These are phyloP conservation scores for Phalaenopsis hybrid DNA, from an alignment of 116 monocot species.

Conservation along the genomic window DNA sequence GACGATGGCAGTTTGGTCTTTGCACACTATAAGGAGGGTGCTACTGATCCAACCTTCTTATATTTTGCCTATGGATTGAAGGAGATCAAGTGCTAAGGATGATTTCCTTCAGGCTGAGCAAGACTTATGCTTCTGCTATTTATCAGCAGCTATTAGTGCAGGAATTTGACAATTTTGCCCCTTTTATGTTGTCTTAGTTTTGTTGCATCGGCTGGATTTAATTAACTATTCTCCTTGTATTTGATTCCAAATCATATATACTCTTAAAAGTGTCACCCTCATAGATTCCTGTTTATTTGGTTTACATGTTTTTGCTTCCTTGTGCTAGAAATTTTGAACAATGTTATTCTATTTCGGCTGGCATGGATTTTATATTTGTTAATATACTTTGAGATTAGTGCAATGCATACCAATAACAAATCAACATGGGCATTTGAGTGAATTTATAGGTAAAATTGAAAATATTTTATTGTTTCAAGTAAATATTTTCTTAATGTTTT, in stretches of 20 bases:
- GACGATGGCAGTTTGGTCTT: slow-evolving; percentile 62
- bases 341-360: too few relatives aligned
- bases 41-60: slow-evolving; percentile 73
- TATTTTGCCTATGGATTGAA: slow-evolving; percentile 40
- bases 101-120: not conserved
- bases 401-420: too few relatives aligned
- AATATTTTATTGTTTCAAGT: too few relatives aligned
- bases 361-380: too few relatives aligned
- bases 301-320: not conserved
- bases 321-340: too few relatives aligned
- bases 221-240: not conserved
- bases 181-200: not conserved
- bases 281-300: not conserved
- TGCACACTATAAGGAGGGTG: slow-evolving; percentile 84
- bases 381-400: too few relatives aligned
- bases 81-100: slow-evolving; percentile 39
- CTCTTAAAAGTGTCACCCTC: not conserved
- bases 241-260: not conserved
- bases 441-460: too few relatives aligned
- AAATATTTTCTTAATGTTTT: too few relatives aligned
- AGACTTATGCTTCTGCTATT: not conserved
- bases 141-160: not conserved
- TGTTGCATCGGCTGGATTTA: not conserved
- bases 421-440: too few relatives aligned
- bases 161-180: not conserved